Percentiles rank a stretch among this genome's conserved stretches.
Conservation (phyloP, 306 rosid species). For the Cercis canadensis region DNA sequence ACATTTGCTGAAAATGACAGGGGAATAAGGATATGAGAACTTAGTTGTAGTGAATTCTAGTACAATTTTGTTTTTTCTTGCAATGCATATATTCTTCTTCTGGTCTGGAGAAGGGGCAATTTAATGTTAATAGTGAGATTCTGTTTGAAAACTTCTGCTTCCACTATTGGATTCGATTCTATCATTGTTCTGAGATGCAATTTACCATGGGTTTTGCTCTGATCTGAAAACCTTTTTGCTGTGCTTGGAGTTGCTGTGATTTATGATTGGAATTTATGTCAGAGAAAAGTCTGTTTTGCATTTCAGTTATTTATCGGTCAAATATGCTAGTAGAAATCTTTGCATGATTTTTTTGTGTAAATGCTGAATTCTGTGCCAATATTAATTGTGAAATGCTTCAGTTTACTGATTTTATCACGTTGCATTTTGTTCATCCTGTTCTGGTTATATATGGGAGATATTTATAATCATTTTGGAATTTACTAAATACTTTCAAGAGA, state of each 20-base stretch:
- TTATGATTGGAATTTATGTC: not conserved
- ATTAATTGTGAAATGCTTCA: not conserved
- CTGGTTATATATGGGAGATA: not conserved
- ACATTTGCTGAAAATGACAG: conserved; percentile 34
- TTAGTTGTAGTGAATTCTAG: conserved; percentile 12
- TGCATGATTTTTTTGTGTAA: conserved; percentile 14
- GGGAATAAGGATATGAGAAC: conserved; percentile 35
- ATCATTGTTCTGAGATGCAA: no score
- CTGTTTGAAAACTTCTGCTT: no score
- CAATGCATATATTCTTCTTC: no score
- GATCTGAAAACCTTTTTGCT: no score
- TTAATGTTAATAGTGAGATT: no score
- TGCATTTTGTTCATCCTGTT: not conserved
- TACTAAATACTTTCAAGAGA: not conserved
- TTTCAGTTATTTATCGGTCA: not conserved
- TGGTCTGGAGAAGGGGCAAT: not conserved
- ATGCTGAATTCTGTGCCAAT: conserved; percentile 1
- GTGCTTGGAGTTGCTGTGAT: no score
- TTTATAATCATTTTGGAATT: not conserved
- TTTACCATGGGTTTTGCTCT: no score
- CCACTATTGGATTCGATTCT: no score
- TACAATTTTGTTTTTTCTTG: not conserved
- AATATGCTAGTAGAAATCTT: conserved; percentile 17
- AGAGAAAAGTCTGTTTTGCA: not conserved
- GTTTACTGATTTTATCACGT: not conserved